A percentile compares a stretch with the other conserved stretches of the same genome.
Evolutionary conservation across 139 green algal genomes (phyloP).

Genomic region (Dunaliella primolecta): DNA sequence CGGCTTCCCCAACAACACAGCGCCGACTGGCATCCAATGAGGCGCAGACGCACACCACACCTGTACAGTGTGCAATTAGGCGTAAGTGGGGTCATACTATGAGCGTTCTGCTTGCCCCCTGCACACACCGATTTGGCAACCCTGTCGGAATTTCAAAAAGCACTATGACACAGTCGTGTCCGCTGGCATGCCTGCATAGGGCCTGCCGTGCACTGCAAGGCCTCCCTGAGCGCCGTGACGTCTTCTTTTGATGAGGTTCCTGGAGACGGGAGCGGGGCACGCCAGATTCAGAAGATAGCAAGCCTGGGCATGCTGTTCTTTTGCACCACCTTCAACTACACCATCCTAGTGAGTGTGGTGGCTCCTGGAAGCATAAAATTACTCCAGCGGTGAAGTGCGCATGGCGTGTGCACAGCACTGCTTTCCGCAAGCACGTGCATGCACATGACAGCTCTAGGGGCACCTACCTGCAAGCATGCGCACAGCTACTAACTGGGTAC

Average conservation of each 20-base stretch:
- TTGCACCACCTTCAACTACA: slow-evolving; percentile 17
- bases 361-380: background rate
- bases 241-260: background rate
- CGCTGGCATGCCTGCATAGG: too few relatives aligned
- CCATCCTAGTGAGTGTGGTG: slow-evolving; percentile 4
- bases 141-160: too few relatives aligned
- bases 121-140: too few relatives aligned
- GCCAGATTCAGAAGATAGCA: background rate
- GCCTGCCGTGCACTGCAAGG: too few relatives aligned
- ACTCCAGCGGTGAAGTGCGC: background rate
- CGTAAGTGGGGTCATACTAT: too few relatives aligned
- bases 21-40: too few relatives aligned
- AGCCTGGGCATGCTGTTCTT: slow-evolving; percentile 10
- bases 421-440: background rate
- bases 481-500: background rate
- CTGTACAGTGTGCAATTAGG: too few relatives aligned
- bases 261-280: background rate
- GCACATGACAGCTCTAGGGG: background rate
- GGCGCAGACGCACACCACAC: too few relatives aligned
- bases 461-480: background rate
- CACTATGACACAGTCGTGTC: too few relatives aligned
- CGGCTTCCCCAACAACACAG: too few relatives aligned
- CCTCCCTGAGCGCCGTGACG: too few relatives aligned
- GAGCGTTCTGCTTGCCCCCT: too few relatives aligned
- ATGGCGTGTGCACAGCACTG: background rate